A percentile compares a stretch with the other conserved stretches of the same genome.
phyloP scores from a whole-genome alignment of 148 eudicot genomes.

The Pouteria glomerata region DNA sequence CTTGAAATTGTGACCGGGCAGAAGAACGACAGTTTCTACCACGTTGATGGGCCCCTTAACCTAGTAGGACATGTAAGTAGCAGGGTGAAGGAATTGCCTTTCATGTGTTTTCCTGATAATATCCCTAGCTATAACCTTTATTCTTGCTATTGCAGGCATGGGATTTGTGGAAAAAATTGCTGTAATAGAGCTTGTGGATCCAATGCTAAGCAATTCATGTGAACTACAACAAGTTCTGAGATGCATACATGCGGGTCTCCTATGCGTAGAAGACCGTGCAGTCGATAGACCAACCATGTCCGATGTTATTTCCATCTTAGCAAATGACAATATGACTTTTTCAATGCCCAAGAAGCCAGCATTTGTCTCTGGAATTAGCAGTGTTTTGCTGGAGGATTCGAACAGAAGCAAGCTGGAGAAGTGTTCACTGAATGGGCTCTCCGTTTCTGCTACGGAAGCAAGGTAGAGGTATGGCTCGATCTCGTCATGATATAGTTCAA shows the following conservation, averaged over 20 bases:
- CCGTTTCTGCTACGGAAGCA: background rate
- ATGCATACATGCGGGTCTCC: background rate
- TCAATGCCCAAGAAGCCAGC: background rate
- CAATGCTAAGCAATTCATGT: background rate
- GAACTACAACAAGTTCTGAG: background rate
- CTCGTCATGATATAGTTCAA: no score
- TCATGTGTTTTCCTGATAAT: no score
- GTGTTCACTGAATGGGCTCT: background rate
- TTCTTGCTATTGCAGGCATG: background rate
- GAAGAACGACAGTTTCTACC: conserved; percentile 17
- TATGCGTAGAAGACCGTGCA: conserved; percentile 3
- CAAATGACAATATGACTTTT: background rate
- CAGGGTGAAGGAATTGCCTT: no score
- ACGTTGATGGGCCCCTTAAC: conserved; percentile 20
- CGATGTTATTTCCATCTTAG: conserved; percentile 3
- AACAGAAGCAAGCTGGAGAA: background rate
- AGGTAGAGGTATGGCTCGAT: background rate
- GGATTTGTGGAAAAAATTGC: background rate
- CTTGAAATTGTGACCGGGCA: conserved; percentile 24
- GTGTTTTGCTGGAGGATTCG: background rate
- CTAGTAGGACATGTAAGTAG: conserved; percentile 22
- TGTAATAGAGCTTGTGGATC: background rate
- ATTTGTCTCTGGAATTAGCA: background rate
- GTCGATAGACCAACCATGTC: background rate
- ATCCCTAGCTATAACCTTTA: no score